Percentiles rank a stretch among this genome's conserved stretches.
phyloP scores from a whole-genome alignment of 2,329 filamentous ascomycete genomes.

The Colletotrichum limetticola region DNA sequence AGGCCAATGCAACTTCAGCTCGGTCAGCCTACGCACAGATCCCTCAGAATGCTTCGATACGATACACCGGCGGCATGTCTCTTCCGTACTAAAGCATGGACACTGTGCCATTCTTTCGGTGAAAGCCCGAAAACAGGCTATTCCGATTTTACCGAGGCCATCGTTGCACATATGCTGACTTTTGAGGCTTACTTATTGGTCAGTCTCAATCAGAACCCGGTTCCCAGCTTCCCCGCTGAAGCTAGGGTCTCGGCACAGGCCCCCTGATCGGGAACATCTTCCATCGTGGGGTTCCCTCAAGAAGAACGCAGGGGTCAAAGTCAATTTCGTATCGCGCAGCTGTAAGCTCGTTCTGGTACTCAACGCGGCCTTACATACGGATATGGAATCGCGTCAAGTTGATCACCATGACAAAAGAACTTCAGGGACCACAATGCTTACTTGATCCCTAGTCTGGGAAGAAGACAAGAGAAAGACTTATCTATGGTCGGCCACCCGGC shows the following conservation, averaged over 20 bases:
- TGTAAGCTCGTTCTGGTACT: slow-evolving; percentile 9
- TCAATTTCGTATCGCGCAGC: slow-evolving; percentile 21
- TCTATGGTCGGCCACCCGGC: not conserved
- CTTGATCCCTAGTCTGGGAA: not conserved
- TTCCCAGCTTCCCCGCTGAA: not conserved
- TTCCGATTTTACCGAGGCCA: slow-evolving; percentile 21
- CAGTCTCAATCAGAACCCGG: not conserved
- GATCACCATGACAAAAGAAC: not conserved
- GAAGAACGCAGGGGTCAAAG: not conserved
- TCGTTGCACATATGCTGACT: slow-evolving; percentile 11
- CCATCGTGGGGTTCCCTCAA: not conserved
- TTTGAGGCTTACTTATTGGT: slow-evolving; percentile 8
- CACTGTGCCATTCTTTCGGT: not conserved
- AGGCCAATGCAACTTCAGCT: not conserved
- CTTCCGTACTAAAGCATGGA: not conserved
- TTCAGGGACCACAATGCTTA: not conserved
- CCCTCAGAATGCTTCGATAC: not conserved
- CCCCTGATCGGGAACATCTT: slow-evolving; percentile 18
- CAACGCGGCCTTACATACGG: slow-evolving; percentile 5
- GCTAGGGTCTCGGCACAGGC: not conserved
- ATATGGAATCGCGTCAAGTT: slow-evolving; percentile 15
- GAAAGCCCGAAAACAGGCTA: slow-evolving; percentile 1
- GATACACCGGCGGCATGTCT: not conserved
- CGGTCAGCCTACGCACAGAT: not conserved
- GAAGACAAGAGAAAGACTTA: not conserved